These are phyloP conservation scores for Tulasnella sp. DNA, from an alignment of 768 basidiomycete species.

Conservation along the genomic window DNA sequence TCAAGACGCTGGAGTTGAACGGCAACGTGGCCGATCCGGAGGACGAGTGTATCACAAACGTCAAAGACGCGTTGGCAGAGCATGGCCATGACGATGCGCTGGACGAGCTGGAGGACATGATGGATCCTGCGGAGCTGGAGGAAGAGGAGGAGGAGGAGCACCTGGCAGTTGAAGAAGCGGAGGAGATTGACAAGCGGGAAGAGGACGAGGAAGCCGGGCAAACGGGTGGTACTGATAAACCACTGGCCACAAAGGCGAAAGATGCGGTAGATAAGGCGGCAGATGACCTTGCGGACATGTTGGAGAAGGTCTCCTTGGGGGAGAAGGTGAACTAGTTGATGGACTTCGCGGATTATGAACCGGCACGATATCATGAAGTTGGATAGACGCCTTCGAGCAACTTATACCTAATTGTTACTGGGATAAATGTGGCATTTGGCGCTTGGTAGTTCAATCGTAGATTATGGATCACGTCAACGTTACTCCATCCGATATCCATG, in stretches of 20 bases:
- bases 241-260: constrained; percentile 22
- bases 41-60: constrained; percentile 33
- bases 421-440: too few species aligned
- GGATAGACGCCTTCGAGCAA: too few species aligned
- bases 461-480: too few species aligned
- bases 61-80: constrained; percentile 30
- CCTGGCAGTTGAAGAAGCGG: constrained; percentile 23
- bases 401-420: too few species aligned
- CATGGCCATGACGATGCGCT: constrained; percentile 66
- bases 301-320: constrained; percentile 42
- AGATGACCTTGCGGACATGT: constrained; percentile 50
- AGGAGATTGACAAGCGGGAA: constrained; percentile 25
- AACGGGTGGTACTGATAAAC: constrained; percentile 27
- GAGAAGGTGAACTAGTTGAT: too few species aligned
- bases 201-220: constrained; percentile 35
- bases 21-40: constrained; percentile 46
- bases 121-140: constrained; percentile 47
- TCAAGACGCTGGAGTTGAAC: constrained; percentile 71
- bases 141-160: constrained; percentile 26
- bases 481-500: too few species aligned
- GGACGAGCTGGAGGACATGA: constrained; percentile 61
- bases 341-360: too few species aligned
- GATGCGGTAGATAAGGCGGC: constrained; percentile 27
- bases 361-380: too few species aligned
- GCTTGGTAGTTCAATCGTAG: too few species aligned